Evolutionary conservation across 345 rosid genomes (phyloP).

Genomic region (Eutrema heterophyllum): DNA sequence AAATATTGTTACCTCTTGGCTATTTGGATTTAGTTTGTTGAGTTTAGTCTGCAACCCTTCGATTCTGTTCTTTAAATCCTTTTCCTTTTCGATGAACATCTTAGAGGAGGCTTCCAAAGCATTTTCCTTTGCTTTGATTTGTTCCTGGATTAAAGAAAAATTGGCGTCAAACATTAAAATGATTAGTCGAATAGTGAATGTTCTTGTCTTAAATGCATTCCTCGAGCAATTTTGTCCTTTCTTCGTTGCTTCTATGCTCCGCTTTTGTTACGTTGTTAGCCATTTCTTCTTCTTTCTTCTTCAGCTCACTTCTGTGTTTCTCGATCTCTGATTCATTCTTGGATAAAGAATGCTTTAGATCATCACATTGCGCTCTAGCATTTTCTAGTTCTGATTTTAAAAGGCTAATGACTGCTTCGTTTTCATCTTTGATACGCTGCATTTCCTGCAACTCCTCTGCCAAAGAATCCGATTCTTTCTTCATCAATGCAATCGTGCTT

Average conservation of each 20-base stretch:
- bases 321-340: constrained; percentile 62
- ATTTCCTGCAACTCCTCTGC: constrained; percentile 36
- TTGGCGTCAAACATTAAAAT: neutral
- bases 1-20: no score
- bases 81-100: constrained; percentile 58
- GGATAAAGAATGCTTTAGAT: constrained; percentile 41
- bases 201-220: constrained; percentile 30
- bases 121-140: constrained; percentile 57
- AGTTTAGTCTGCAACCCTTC: constrained; percentile 53
- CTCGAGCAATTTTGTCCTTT: constrained; percentile 58
- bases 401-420: constrained; percentile 37
- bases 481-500: constrained; percentile 33
- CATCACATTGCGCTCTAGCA: constrained; percentile 40
- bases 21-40: constrained; percentile 39
- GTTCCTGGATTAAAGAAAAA: constrained; percentile 43
- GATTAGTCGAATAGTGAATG: neutral
- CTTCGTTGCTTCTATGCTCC: constrained; percentile 28
- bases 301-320: constrained; percentile 58
- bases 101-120: constrained; percentile 50
- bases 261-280: constrained; percentile 34
- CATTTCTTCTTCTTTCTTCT: constrained; percentile 53
- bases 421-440: constrained; percentile 43
- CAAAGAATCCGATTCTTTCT: constrained; percentile 45
- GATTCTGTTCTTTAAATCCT: constrained; percentile 43
- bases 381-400: constrained; percentile 47